Percentiles rank a stretch among this genome's conserved stretches.
Conservation (phyloP, 164 flowering plant genomes). For the Chloranthus sessilifolius region DNA sequence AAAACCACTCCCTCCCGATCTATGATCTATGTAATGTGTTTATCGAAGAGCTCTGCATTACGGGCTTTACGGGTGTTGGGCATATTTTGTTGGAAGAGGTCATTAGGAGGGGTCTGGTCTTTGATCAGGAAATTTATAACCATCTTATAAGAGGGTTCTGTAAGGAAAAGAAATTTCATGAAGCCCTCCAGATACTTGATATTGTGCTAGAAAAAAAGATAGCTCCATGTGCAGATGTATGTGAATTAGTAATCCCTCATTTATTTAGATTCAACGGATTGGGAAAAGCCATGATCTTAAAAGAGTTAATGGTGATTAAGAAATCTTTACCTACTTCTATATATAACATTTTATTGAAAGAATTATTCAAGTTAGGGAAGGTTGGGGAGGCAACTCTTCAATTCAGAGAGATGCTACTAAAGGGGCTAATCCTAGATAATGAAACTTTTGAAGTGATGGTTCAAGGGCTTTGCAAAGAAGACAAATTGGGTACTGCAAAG, state of each 20-base stretch:
- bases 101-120: constrained; percentile 20
- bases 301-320: constrained; percentile 29
- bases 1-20: constrained; percentile 16
- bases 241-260: constrained; percentile 35
- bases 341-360: constrained; percentile 32
- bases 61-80: constrained; percentile 43
- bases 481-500: constrained; percentile 27
- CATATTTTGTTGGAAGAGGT: constrained; percentile 38
- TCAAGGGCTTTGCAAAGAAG: constrained; percentile 35
- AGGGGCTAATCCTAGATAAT: constrained; percentile 30
- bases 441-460: constrained; percentile 37
- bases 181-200: constrained; percentile 44
- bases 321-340: constrained; percentile 22
- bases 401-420: constrained; percentile 33
- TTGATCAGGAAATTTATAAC: constrained; percentile 32
- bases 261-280: constrained; percentile 32
- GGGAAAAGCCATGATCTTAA: constrained; percentile 35
- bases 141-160: constrained; percentile 52
- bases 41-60: constrained; percentile 40
- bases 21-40: constrained; percentile 29
- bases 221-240: constrained; percentile 29
- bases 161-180: constrained; percentile 36
- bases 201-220: constrained; percentile 29
- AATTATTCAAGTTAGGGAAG: constrained; percentile 37
- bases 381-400: constrained; percentile 32